These are phyloP conservation scores for Herpetomonas samuelpessoai DNA, from an alignment of 208 protist species.

Conservation along the genomic window DNA sequence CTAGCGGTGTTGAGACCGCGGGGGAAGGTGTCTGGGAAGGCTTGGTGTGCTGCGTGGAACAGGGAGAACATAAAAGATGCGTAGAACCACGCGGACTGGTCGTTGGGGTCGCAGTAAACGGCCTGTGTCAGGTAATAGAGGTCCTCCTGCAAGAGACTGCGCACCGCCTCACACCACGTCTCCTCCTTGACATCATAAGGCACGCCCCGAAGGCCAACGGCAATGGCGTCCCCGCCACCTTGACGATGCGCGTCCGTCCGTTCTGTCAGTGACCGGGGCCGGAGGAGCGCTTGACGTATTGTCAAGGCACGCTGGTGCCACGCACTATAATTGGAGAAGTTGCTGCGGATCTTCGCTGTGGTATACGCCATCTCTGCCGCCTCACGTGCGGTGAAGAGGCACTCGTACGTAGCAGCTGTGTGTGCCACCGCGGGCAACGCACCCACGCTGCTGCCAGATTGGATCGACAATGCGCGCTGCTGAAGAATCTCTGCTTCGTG, in stretches of 20 bases:
- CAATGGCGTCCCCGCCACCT: background rate
- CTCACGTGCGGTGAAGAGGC: constrained; percentile 41
- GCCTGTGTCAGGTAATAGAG: constrained; percentile 54
- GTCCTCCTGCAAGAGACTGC: constrained; percentile 44
- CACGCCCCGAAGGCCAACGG: too few species aligned
- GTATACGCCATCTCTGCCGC: constrained; percentile 82
- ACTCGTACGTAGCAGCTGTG: background rate
- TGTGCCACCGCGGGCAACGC: background rate
- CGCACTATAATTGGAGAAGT: constrained; percentile 98
- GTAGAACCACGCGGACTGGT: constrained; percentile 89
- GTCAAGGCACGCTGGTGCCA: constrained; percentile 93
- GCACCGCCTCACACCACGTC: background rate
- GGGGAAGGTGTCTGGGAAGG: constrained; percentile 3
- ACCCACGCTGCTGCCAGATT: background rate
- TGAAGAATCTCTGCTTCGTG: constrained; percentile 16
- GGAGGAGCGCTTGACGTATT: constrained; percentile 27
- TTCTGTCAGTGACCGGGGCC: background rate
- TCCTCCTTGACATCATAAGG: background rate
- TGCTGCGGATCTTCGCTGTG: constrained; percentile 77
- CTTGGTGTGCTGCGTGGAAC: background rate
- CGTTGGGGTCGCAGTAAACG: constrained; percentile 86
- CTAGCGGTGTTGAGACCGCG: too few species aligned
- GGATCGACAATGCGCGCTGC: background rate
- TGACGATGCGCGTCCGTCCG: background rate
- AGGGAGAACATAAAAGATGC: constrained; percentile 51